Evolutionary conservation across 768 basidiomycete genomes (phyloP), one percentile per base, ranked within the genome.

Genomic region (Lactarius quietus): DNA sequence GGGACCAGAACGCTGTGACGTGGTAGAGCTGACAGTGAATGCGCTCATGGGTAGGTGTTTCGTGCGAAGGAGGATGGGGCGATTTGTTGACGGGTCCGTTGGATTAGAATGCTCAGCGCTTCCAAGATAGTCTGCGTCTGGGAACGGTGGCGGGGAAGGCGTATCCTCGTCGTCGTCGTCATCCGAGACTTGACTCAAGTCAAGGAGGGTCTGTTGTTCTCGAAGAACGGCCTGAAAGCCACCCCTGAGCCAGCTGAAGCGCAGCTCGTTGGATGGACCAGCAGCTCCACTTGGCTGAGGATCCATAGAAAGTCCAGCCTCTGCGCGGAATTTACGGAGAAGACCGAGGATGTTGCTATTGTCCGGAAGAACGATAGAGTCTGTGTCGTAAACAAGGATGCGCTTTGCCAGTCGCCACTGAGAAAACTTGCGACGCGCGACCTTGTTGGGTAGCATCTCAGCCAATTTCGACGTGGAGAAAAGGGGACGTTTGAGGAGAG

Each of bases 371-470:
- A 77, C 45, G 1, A 71, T 65, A 0, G 90, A 86, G 74, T 98
- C 95, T 2, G 87, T 86, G 73, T 98, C 95, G 69, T 97, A 89
- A 38, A 95, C 87, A 53, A 98, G 70, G 69, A 97, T 92, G 60
- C 84, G 80, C 0, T 79, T 74, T 0, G 86, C 84, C 23, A 78
- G 73, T 10, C 75, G 76, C 87, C 89, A 92, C 2, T 78, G 72
- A 15, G 80, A 74, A 71, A 95, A 92, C 62, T 81, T 80, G 36
- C 78, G 73, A 35, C 88, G 84, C 12, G 88, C 81, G 12, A 80
- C 71, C 45, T 75, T 66, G 7, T 84, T 84, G 10, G 89, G 83
- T n/a, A 98, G 83, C 89, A 95, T 95, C 31, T 85, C 85, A 8
- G 84, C 78, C 31, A 98, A 82, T 48, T 87, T 87, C 48, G 85